These are phyloP conservation scores for Penicillium steckii DNA, from an alignment of 495 filamentous ascomycete genomes.

Conservation along the genomic window DNA sequence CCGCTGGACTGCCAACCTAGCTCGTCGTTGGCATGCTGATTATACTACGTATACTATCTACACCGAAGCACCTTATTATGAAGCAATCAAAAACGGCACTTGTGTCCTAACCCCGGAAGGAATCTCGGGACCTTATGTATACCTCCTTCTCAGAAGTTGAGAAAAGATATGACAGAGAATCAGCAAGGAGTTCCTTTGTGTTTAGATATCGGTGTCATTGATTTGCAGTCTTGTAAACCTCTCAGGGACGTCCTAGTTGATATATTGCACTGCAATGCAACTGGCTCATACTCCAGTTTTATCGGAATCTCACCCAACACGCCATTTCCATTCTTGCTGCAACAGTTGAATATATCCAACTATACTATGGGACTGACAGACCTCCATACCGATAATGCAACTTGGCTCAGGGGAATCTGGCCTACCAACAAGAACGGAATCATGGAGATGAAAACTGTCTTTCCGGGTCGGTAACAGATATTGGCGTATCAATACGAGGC, in stretches of 20 bases:
- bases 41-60: neutral
- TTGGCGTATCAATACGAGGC: neutral
- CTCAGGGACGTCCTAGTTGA: conserved; percentile 51
- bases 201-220: conserved; percentile 51
- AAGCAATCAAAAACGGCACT: conserved; percentile 35
- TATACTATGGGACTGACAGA: conserved; percentile 10
- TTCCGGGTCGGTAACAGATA: conserved; percentile 39
- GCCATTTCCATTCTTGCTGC: conserved; percentile 12
- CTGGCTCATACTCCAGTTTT: conserved; percentile 49
- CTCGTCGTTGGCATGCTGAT: neutral
- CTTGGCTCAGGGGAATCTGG: conserved; percentile 46
- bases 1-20: neutral
- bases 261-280: conserved; percentile 15
- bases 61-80: conserved; percentile 19
- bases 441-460: conserved; percentile 45
- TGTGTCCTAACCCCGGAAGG: conserved; percentile 51
- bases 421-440: conserved; percentile 44
- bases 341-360: conserved; percentile 4
- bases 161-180: conserved; percentile 51
- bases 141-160: conserved; percentile 24
- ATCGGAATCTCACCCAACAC: conserved; percentile 29
- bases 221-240: conserved; percentile 48
- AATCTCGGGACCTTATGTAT: conserved; percentile 49
- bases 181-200: conserved; percentile 50
- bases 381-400: conserved; percentile 29